Conservation (phyloP, 2,329 filamentous ascomycete genomes). For the Fusarium torulosum region DNA sequence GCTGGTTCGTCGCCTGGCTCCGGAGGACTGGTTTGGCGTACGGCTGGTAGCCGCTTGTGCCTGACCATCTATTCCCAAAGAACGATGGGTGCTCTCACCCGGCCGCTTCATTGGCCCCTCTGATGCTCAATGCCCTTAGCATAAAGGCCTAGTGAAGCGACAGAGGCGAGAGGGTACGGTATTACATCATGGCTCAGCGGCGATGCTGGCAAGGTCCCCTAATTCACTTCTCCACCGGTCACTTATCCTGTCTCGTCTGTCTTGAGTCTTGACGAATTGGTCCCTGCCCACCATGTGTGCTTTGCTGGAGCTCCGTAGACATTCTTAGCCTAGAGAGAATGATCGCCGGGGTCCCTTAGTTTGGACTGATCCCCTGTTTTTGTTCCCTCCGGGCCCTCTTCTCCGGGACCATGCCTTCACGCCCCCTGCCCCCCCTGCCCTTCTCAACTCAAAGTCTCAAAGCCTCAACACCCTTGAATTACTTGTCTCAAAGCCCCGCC, state of each 20-base stretch:
- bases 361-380: slow-evolving; percentile 9
- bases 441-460: not conserved
- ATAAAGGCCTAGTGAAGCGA: slow-evolving; percentile 26
- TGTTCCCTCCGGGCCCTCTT: slow-evolving; percentile 30
- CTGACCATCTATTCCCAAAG: slow-evolving; percentile 39
- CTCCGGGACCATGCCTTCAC: slow-evolving; percentile 29
- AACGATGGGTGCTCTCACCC: slow-evolving; percentile 9
- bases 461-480: slow-evolving; percentile 28
- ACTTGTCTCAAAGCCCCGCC: slow-evolving; percentile 26
- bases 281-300: slow-evolving; percentile 32
- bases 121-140: slow-evolving; percentile 3
- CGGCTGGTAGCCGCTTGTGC: slow-evolving; percentile 32
- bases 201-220: slow-evolving; percentile 31
- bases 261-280: slow-evolving; percentile 11
- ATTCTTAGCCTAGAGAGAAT: slow-evolving; percentile 10
- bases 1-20: slow-evolving; percentile 22
- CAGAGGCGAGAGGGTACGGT: slow-evolving; percentile 7
- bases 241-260: not conserved
- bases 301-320: slow-evolving; percentile 6
- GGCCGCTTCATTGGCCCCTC: slow-evolving; percentile 11
- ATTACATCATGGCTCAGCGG: slow-evolving; percentile 33
- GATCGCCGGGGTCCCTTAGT: slow-evolving; percentile 31
- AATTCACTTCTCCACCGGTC: slow-evolving; percentile 12
- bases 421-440: not conserved
- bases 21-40: slow-evolving; percentile 39